Evolutionary conservation across 306 rosid species (phyloP), one percentile per base, ranked within the genome.

Genomic region (Morella rubra): DNA sequence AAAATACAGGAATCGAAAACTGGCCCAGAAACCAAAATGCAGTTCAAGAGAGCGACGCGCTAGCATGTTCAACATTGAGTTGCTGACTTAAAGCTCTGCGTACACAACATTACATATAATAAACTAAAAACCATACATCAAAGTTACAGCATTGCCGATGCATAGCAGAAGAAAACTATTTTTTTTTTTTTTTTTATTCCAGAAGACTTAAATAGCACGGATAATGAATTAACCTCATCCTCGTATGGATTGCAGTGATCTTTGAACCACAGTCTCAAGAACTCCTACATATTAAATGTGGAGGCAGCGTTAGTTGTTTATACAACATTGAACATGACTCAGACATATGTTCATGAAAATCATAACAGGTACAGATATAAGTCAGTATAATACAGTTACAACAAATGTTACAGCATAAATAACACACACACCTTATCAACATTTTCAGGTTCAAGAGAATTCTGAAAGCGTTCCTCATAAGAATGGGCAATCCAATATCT

Each of bases 221-320:
- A 32, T 32, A 32, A 32, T 32, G 37, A 32, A 32, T 32, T 32
- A 3, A 90, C 99, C 99, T 92, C 83, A 47, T 95, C 99, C 87
- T 92, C 88, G 55, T 92, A 95, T 13, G 97, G 97, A 72, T 95
- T 86, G 91, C 99, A 92, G 75, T 95, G 90, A 82, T 87, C 87
- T 88, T 88, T 92, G 86, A 95, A 95, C 99, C 99, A 95, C 81
- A 95, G 68, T 90, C 99, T 92, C 87, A 95, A 81, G 86, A 95
- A 95, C 85, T 95, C 99, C 99, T 95, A 74, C 45, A 51, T 58
- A 84, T 69, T 20, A 56, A 40, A 78, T 49, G 64, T 49, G 37
- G 24, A 55, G 46, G 53, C 6, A 80, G 84, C 75, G 75, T 47
- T 54, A 82, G 76, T 74, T 52, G 76, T 53, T 64, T 19, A 72